Conservation (phyloP, 2,329 filamentous ascomycete species). For the Lecanicillium sp. region DNA sequence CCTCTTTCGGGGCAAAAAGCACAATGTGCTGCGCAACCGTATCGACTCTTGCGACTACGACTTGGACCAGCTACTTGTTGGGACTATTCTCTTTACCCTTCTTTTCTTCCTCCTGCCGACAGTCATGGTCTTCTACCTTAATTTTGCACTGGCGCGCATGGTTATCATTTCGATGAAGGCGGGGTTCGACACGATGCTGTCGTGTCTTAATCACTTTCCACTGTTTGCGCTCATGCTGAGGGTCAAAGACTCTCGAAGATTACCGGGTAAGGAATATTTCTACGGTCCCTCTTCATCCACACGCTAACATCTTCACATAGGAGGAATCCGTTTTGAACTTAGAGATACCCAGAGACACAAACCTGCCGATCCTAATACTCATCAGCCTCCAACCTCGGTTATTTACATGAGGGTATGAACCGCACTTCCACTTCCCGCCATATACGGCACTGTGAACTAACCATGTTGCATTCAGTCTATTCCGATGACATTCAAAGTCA, state of each 20-base stretch:
- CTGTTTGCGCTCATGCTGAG: conserved; percentile 94
- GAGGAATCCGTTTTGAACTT: conserved; percentile 82
- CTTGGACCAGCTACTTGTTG: conserved; percentile 89
- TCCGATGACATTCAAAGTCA: conserved; percentile 80
- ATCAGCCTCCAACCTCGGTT: conserved; percentile 63
- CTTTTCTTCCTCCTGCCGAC: conserved; percentile 93
- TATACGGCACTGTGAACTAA: no score
- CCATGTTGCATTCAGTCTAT: conserved; percentile 53
- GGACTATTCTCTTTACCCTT: conserved; percentile 92
- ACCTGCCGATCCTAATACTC: conserved; percentile 28
- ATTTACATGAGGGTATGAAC: conserved; percentile 80
- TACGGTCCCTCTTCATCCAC: rapidly evolving
- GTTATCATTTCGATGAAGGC: conserved; percentile 91
- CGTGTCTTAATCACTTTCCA: conserved; percentile 94
- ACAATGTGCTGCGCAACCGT: conserved; percentile 91
- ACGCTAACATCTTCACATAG: conserved; percentile 11
- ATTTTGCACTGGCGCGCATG: conserved; percentile 92
- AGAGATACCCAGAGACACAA: conserved; percentile 58
- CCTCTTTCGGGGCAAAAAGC: conserved; percentile 94
- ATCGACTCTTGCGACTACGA: conserved; percentile 99
- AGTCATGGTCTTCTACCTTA: conserved; percentile 92
- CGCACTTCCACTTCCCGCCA: no score
- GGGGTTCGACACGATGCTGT: conserved; percentile 80
- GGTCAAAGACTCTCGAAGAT: conserved; percentile 81
- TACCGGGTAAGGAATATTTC: conserved; percentile 64